phyloP scores from a whole-genome alignment of 805 yeast genomes.

The Cyberlindnera lachancei region DNA sequence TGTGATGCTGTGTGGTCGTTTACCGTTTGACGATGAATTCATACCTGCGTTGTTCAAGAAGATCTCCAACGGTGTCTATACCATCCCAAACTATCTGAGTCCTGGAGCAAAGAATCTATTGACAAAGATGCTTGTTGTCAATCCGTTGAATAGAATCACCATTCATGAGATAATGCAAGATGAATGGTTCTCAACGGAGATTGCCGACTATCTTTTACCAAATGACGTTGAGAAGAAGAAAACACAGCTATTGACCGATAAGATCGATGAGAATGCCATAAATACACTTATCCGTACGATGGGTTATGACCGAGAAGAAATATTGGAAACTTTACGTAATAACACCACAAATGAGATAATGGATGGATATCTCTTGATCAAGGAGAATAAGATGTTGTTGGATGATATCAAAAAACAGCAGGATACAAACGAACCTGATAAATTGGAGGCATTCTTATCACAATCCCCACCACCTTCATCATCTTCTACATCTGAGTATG shows the following conservation, averaged over 20 bases:
- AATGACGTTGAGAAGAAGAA: slow-evolving; percentile 27
- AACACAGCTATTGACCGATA: no score
- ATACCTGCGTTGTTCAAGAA: slow-evolving; percentile 91
- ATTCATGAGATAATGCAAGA: slow-evolving; percentile 89
- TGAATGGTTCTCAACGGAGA: slow-evolving; percentile 81
- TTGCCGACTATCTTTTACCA: slow-evolving; percentile 74
- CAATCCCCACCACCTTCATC: slow-evolving; percentile 61
- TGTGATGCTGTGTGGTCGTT: slow-evolving; percentile 92
- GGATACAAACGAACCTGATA: slow-evolving; percentile 26
- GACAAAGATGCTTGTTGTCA: slow-evolving; percentile 88
- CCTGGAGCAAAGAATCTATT: slow-evolving; percentile 78
- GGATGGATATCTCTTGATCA: slow-evolving; percentile 78
- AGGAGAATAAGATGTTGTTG: slow-evolving; percentile 67
- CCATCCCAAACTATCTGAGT: slow-evolving; percentile 80
- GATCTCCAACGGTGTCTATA: slow-evolving; percentile 87
- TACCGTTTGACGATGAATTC: slow-evolving; percentile 94
- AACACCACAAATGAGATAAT: slow-evolving; percentile 65
- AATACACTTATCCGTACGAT: slow-evolving; percentile 68
- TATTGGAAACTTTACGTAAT: slow-evolving; percentile 58
- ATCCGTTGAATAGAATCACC: slow-evolving; percentile 89
- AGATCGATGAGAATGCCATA: slow-evolving; percentile 73
- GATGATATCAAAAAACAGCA: slow-evolving; percentile 44
- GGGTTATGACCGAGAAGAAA: slow-evolving; percentile 86
- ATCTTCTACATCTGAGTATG: slow-evolving; percentile 18
- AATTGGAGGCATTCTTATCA: slow-evolving; percentile 50